Evolutionary conservation across 495 filamentous ascomycete species (phyloP), one percentile per base, ranked within the genome.

Genomic region (Penicillium arizonense): DNA sequence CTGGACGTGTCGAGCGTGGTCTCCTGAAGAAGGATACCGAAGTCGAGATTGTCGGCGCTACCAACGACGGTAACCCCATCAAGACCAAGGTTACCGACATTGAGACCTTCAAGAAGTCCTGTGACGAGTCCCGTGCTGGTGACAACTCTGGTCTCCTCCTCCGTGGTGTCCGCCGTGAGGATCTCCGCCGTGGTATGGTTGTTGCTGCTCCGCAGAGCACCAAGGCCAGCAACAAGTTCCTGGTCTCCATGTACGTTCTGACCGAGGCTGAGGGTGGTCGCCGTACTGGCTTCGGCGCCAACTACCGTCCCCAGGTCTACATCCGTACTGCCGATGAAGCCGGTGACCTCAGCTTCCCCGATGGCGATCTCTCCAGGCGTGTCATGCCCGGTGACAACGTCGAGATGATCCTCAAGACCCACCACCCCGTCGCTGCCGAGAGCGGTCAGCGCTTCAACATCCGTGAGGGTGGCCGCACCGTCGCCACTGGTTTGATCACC

Each of bases 51-150:
- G 77, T 97, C 59, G 94, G 94, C 64, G 94, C 90, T 73, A 56
- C 54, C 34, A 81, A 82, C 58, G 71, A 70, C 12, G 48, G 48
- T 7, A 42, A 35, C 36, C 77, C 89, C 55, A 89, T 96, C 77
- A 96, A 94, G 83, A 97, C 95, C 68, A 97, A 96, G 79, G 92
- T 98, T 52, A 98, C 94, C 63, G 94, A 97, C 65, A 96, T 97
- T 67, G 94, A 98, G 79, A 97, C 91, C 53, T 98, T 98, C 82
- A 95, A 97, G 82, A 98, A 98, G 81, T 90, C 89, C 42, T 96
- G 92, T 73, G 90, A 94, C 46, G 90, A 96, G 74, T 90, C 90
- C 53, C 82, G 86, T 53, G 94, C 94, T 47, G 94, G 94, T 66
- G 94, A 98, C 77, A 97, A 96, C 84, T 94, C 93, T n/a, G 94